Evolutionary conservation across 441 rosid species (phyloP).

Genomic region (Breynia disticha): DNA sequence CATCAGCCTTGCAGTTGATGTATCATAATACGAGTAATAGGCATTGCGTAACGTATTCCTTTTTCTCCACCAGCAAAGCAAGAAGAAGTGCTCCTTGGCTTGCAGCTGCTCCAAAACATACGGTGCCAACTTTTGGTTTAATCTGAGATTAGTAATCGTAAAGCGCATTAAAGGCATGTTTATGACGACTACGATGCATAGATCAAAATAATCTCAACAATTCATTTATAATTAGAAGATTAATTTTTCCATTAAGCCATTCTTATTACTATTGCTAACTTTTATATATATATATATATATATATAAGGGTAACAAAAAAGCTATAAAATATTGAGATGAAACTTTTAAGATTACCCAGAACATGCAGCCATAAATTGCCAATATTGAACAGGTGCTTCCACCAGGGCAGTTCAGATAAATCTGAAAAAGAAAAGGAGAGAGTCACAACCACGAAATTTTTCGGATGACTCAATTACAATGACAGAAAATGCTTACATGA

Average conservation of each 20-base stretch:
- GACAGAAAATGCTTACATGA: not conserved
- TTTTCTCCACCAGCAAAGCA: conserved; percentile 86
- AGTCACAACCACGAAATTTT: conserved; percentile 11
- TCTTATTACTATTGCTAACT: not conserved
- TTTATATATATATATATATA: too few relatives aligned
- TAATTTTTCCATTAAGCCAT: not conserved
- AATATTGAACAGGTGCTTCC: conserved; percentile 81
- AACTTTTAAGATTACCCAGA: conserved; percentile 47
- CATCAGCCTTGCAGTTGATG: conserved; percentile 88
- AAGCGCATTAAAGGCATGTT: not conserved
- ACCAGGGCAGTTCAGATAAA: conserved; percentile 88
- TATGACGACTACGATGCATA: too few relatives aligned
- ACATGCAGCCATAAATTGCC: conserved; percentile 91
- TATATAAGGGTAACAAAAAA: conserved; percentile 1
- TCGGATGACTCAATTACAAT: not conserved
- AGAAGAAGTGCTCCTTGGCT: conserved; percentile 93
- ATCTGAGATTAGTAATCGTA: conserved; percentile 33
- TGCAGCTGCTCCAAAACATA: conserved; percentile 91
- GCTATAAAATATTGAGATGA: not conserved
- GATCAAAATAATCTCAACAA: not conserved
- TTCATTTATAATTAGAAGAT: not conserved
- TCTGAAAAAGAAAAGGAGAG: conserved; percentile 26
- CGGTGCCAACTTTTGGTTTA: conserved; percentile 87
- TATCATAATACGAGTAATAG: conserved; percentile 84
- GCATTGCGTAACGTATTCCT: conserved; percentile 96